phyloP scores from a whole-genome alignment of 495 filamentous ascomycete species.

The Aspergillus sparsus region DNA sequence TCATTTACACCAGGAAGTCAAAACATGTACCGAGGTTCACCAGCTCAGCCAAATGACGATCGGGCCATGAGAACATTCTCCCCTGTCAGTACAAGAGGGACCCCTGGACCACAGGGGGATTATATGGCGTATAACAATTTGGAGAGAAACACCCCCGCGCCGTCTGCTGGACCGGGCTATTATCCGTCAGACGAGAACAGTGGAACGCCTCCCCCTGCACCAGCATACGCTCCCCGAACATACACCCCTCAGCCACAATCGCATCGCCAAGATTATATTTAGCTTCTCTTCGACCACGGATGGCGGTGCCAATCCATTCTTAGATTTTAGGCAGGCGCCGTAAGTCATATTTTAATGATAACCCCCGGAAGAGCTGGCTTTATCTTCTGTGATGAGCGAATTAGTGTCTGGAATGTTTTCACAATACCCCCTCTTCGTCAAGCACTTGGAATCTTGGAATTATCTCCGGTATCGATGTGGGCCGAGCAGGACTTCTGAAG shows the following conservation, averaged over 20 bases:
- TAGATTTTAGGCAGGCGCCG: neutral
- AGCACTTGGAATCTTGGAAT: slow-evolving; percentile 12
- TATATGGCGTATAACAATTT: slow-evolving; percentile 33
- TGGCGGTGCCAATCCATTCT: slow-evolving; percentile 5
- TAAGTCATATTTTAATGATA: slow-evolving; percentile 15
- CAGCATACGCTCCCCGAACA: slow-evolving; percentile 13
- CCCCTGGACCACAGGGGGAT: slow-evolving; percentile 18
- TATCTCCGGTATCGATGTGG: slow-evolving; percentile 9
- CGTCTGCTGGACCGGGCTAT: slow-evolving; percentile 7
- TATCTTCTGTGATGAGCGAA: slow-evolving; percentile 22
- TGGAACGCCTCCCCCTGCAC: slow-evolving; percentile 6
- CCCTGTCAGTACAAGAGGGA: slow-evolving; percentile 16
- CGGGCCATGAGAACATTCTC: slow-evolving; percentile 10
- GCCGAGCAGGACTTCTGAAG: slow-evolving; percentile 8
- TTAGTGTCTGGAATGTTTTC: slow-evolving; percentile 18
- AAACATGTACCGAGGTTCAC: slow-evolving; percentile 1
- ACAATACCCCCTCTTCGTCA: slow-evolving; percentile 13
- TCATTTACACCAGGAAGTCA: slow-evolving; percentile 16
- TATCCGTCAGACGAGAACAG: slow-evolving; percentile 12
- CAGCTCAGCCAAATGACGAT: slow-evolving; percentile 13
- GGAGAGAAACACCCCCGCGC: slow-evolving; percentile 3
- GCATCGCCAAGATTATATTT: slow-evolving; percentile 17
- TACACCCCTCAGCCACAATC: slow-evolving; percentile 17
- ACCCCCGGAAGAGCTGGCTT: slow-evolving; percentile 12
- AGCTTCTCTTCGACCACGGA: slow-evolving; percentile 1